Evolutionary conservation across 805 yeast genomes (phyloP), one percentile per base, ranked within the genome.

Genomic region (Candida endomychidarum): DNA sequence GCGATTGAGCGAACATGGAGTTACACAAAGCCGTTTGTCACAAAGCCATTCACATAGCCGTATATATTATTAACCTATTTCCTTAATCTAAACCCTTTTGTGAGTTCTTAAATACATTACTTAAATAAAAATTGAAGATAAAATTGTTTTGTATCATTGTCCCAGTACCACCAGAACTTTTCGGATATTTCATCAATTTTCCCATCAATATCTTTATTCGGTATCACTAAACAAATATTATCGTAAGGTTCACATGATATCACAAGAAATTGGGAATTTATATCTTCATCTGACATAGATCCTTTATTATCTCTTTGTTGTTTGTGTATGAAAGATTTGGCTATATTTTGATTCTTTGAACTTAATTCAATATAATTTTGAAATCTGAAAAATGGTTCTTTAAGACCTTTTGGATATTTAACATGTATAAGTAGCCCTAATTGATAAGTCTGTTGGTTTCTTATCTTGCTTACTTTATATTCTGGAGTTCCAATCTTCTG

Each of bases 201-300:
- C 11, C 61, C 67, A 15, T 66, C 70, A 15, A 67, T 60, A 45
- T 74, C 79, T 17, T 79, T 77, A 11, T 78, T 70, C 1, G 95
- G 95, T 9, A 93, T 70, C 43, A 86, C 81, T 42, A 91, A 67
- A 1, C 83, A 85, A 8, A 88, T 69, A 43, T 82, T 87, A 45
- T 88, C 91, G 58, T 87, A 93, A 1, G 97, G 97, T 57, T 88
- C 96, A 2, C 83, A 93, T n/a, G 89, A 81, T 0, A 90, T 63
- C 8, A 90, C 80, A 47, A 93, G 52, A 56, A 81, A 90, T 60
- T 85, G 95, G 60, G 57, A 8, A 19, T 32, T 18, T 14, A 22
- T 8, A 24, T 18, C 36, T 11, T 38, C 36, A 5, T 12, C 17
- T 5, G 12, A 2, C 8, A 10, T 16, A n/a, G 39, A 24, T 22